Conservation (phyloP, 1,284 basidiomycete species). For the Anthracocystis walkeri region DNA sequence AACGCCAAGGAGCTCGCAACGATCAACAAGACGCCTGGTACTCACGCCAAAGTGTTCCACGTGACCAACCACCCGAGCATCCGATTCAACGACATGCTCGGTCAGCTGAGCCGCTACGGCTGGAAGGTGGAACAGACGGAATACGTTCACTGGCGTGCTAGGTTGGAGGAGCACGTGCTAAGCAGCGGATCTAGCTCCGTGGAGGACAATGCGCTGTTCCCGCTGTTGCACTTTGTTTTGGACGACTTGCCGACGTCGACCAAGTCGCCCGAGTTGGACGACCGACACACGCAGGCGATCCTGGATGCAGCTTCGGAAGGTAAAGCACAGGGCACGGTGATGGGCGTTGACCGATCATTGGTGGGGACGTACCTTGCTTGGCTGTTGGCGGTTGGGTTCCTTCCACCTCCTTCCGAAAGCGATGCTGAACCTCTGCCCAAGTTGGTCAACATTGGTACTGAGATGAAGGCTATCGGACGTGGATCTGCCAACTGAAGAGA, state of each 20-base stretch:
- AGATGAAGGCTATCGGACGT: slow-evolving; percentile 66
- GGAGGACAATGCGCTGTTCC: slow-evolving; percentile 97
- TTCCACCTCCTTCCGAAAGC: slow-evolving; percentile 69
- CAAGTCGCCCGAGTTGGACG: slow-evolving; percentile 91
- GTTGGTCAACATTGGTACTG: slow-evolving; percentile 46
- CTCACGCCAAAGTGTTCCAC: slow-evolving; percentile 81
- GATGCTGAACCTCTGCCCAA: slow-evolving; percentile 57
- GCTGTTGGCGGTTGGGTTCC: slow-evolving; percentile 87
- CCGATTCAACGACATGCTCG: slow-evolving; percentile 90
- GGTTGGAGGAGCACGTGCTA: slow-evolving; percentile 94
- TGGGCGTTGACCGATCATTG: slow-evolving; percentile 81
- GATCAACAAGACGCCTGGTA: slow-evolving; percentile 72
- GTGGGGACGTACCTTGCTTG: slow-evolving; percentile 94
- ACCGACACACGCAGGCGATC: slow-evolving; percentile 81
- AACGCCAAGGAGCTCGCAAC: slow-evolving; percentile 31
- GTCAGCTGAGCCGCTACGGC: slow-evolving; percentile 81
- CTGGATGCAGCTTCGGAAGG: slow-evolving; percentile 73
- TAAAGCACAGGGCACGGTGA: slow-evolving; percentile 70
- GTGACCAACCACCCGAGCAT: slow-evolving; percentile 87
- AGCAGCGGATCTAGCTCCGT: slow-evolving; percentile 54
- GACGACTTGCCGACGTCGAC: slow-evolving; percentile 97
- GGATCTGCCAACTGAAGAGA: slow-evolving; percentile 58
- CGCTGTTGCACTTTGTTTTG: slow-evolving; percentile 93
- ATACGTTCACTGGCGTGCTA: slow-evolving; percentile 90
- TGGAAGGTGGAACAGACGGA: slow-evolving; percentile 83